Base-by-base conservation (phyloP, 2,329 filamentous ascomycete genomes). In the Sordariomycetes sp. region DNA sequence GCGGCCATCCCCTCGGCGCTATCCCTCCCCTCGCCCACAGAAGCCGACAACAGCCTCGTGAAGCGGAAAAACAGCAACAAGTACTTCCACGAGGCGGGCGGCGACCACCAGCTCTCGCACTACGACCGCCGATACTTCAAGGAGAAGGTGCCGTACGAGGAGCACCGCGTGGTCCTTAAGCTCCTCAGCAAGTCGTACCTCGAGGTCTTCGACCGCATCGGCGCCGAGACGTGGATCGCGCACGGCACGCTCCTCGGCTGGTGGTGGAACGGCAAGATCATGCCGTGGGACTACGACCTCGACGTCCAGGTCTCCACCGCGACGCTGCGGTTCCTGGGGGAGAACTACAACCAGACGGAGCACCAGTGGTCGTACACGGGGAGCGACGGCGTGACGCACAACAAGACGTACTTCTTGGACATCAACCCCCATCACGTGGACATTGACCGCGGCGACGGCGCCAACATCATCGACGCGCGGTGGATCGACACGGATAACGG, bases 231-330 rank as follows among this genome's bases (percentile, higher is more conserved):
- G 0, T 94, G 89, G 89, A 82, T 95, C 59, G 89, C 89, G 45
- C 89, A 95, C 68, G 89, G 89, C 54, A 90, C 89, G 4, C 72
- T 94, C 54, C 74, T 95, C 24, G 89, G 89, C 13, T 95, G 89
- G 89, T 94, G 87, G 87, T 95, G 89, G 89, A 92, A 90, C 67
- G 79, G 75, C 50, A 72, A 82, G 70, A 83, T 89, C 66, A 82
- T 91, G 72, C 87, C 88, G 0, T 91, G 88, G 88, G 89, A 94
- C 69, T 87, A 84, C 74, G 89, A 95, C 68, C 74, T 94, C 52
- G 89, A 95, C 69, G 87, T 88, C 0, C 89, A 94, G 70, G 83
- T 94, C 32, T 81, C 83, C 20, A 79, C 78, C 57, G 72, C 75
- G 35, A 90, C 88, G 1, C 75, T 94, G 52, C 69, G 74, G 39